phyloP scores from a whole-genome alignment of 1,284 basidiomycete species.

The Trichosporon sp. region DNA sequence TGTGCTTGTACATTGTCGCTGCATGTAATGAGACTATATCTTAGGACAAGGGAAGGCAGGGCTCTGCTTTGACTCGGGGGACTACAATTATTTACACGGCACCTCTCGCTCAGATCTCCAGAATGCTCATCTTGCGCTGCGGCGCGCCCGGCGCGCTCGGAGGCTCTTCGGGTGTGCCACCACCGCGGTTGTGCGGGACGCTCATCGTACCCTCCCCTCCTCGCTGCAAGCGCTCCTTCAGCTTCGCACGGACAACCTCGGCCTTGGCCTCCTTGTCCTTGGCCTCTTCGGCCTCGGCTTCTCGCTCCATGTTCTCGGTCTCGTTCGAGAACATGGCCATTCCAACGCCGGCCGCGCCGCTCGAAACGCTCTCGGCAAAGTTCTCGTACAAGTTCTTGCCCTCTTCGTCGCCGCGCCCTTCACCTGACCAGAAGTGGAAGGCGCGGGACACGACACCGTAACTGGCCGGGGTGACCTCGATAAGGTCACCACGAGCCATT shows the following conservation, averaged over 20 bases:
- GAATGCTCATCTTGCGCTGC: conserved; percentile 3
- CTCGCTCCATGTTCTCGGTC: conserved; percentile 43
- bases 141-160: background rate
- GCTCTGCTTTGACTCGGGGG: background rate
- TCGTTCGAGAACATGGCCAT: conserved; percentile 41
- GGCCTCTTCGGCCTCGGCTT: conserved; percentile 44
- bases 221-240: conserved; percentile 20
- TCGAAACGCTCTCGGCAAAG: conserved; percentile 42
- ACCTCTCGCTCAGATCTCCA: background rate
- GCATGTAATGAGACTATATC: background rate
- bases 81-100: background rate
- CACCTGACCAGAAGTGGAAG: conserved; percentile 76
- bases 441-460: conserved; percentile 84
- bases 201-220: conserved; percentile 26
- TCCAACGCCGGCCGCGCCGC: conserved; percentile 30
- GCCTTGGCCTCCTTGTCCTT: conserved; percentile 37
- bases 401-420: conserved; percentile 44
- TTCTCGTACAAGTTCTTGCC: conserved; percentile 51
- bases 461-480: conserved; percentile 82
- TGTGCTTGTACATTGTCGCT: background rate
- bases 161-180: conserved; percentile 15
- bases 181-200: conserved; percentile 25
- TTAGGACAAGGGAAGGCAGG: background rate
- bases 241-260: conserved; percentile 20
- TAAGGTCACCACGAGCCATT: conserved; percentile 75